These are phyloP conservation scores for Ajuga chamaepitys DNA, from an alignment of 257 asterid genomes.

Conservation along the genomic window DNA sequence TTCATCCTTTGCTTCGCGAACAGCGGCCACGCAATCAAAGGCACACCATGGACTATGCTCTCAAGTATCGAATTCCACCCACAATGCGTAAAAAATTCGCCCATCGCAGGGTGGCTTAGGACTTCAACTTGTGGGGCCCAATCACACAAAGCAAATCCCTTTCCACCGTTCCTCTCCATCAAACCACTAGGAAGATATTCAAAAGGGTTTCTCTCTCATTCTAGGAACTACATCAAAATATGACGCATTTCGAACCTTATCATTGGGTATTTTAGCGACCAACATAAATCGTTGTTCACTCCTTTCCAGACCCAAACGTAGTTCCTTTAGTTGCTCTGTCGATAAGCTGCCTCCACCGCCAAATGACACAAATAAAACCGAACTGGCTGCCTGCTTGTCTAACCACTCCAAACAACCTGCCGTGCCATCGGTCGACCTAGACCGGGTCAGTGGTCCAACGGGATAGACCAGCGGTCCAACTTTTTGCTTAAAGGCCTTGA, in stretches of 20 bases:
- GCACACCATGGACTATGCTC: constrained; percentile 33
- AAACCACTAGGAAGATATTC: constrained; percentile 23
- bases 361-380: constrained; percentile 49
- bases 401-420: constrained; percentile 44
- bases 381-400: constrained; percentile 44
- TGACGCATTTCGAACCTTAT: constrained; percentile 10
- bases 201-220: background rate
- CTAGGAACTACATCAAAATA: background rate
- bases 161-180: constrained; percentile 20
- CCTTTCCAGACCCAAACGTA: constrained; percentile 38
- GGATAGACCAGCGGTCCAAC: constrained; percentile 32
- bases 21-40: constrained; percentile 43
- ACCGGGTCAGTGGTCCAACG: constrained; percentile 47
- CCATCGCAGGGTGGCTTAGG: constrained; percentile 25
- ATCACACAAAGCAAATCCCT: constrained; percentile 19
- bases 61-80: constrained; percentile 51
- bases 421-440: background rate
- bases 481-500: constrained; percentile 20
- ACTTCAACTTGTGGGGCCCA: constrained; percentile 48
- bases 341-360: constrained; percentile 67
- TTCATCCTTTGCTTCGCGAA: constrained; percentile 43
- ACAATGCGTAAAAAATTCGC: constrained; percentile 39
- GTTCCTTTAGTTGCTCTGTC: constrained; percentile 27
- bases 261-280: constrained; percentile 26
- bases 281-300: constrained; percentile 34